These are phyloP conservation scores for Podila epigama DNA, from an alignment of 192 early-diverging fungal species.

Conservation along the genomic window DNA sequence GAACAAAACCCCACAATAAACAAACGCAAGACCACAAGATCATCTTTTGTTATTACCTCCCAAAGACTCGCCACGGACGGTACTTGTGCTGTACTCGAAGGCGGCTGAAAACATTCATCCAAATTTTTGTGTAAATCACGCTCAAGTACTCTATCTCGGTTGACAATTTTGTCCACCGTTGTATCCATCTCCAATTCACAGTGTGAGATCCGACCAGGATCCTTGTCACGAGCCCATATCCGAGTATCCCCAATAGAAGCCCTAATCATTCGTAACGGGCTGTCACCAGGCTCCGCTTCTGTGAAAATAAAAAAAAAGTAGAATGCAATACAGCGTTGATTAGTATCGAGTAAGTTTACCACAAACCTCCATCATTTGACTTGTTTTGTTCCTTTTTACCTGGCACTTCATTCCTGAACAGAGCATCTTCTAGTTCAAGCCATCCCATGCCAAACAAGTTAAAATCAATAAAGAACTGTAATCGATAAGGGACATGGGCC, in stretches of 20 bases:
- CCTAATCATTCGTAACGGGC: slow-evolving; percentile 22
- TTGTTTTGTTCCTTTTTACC: too few relatives aligned
- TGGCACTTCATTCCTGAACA: slow-evolving; percentile 28
- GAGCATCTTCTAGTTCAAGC: slow-evolving; percentile 64
- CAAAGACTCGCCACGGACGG: slow-evolving; percentile 42
- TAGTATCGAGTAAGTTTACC: neutral
- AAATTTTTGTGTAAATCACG: slow-evolving; percentile 56
- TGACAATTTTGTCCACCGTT: slow-evolving; percentile 67
- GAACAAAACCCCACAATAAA: neutral
- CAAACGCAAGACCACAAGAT: neutral
- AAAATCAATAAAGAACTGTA: slow-evolving; percentile 90
- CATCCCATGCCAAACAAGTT: slow-evolving; percentile 90
- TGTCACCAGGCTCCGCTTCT: slow-evolving; percentile 18
- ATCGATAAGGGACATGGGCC: slow-evolving; percentile 79
- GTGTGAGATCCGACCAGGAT: slow-evolving; percentile 59
- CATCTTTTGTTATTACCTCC: slow-evolving; percentile 15
- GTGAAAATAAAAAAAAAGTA: neutral
- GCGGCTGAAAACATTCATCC: slow-evolving; percentile 33
- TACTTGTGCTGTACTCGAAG: slow-evolving; percentile 28
- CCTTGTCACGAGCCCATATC: slow-evolving; percentile 27
- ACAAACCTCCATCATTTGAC: too few relatives aligned
- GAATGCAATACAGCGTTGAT: neutral
- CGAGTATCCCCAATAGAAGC: slow-evolving; percentile 17
- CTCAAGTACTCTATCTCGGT: slow-evolving; percentile 59
- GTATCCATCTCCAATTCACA: slow-evolving; percentile 84